Evolutionary conservation across 768 basidiomycete genomes (phyloP), one percentile per base, ranked within the genome.

Genomic region (Tephrocybe sp.): DNA sequence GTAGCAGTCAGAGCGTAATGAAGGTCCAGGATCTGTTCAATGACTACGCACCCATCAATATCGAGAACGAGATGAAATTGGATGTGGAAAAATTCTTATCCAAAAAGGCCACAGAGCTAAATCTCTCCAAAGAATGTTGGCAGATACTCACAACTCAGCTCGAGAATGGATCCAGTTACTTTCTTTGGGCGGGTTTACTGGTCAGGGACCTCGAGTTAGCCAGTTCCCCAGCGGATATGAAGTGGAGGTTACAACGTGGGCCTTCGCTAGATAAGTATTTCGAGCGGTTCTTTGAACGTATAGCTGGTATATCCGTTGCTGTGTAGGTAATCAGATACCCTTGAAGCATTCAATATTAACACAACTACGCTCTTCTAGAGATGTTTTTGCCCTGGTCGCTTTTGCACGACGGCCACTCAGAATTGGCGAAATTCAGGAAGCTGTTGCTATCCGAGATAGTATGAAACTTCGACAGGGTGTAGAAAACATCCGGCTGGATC

Each of bases 201-300:
- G n/a, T 42, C 13, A 15, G 16, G 13, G 24, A 15, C 10, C 42
- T 42, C 11, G 24, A 29, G 23, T 1, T 15, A 25, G 42, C 42
- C 23, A 13, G 7, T 27, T 27, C 23, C 16, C 24, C 24, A n/a
- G 42, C 8, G 27, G 42, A 42, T 42, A 42, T 13, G 42, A 4
- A 27, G n/a, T n/a, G n/a, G n/a, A n/a, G n/a, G n/a, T n/a, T n/a
- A n/a, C n/a, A n/a, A n/a, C 42, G 24, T n/a, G 42, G 42, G 15
- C 42, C 42, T 42, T 42, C 42, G n/a, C 27, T 42, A 15, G 42
- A 42, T n/a, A 15, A 29, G 3, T 42, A 42, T 29, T 42, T 29
- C 11, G 3, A 18, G 13, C 42, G 16, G 29, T 42, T 27, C 15
- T 42, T 42, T 11, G 11, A 27, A 23, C 42, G 42, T 22, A 42